Conservation (phyloP, 2,329 filamentous ascomycete species). For the Fusarium verticillioides region DNA sequence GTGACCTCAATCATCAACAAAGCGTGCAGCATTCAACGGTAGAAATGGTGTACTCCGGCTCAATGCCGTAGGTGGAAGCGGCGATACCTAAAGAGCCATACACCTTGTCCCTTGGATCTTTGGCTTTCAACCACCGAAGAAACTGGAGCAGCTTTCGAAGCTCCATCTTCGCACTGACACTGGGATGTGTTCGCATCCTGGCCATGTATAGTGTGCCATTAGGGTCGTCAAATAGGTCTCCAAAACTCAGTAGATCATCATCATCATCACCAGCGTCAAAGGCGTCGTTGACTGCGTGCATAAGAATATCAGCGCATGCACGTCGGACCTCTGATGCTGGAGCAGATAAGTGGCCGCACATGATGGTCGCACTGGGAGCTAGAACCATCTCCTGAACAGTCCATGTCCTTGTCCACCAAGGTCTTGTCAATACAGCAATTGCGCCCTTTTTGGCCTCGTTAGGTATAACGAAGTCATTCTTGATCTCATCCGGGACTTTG, state of each 20-base stretch:
- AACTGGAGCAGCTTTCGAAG: background rate
- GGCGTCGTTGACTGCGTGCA: background rate
- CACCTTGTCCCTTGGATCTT: background rate
- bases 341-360: background rate
- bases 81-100: background rate
- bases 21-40: background rate
- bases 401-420: background rate
- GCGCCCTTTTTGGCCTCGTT: background rate
- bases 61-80: background rate
- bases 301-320: background rate
- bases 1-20: too few species aligned
- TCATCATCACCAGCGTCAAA: background rate
- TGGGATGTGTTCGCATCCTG: background rate
- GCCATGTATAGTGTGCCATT: background rate
- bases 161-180: background rate
- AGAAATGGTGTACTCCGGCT: background rate
- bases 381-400: background rate
- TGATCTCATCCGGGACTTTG: rapidly evolving
- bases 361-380: rapidly evolving
- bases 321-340: background rate
- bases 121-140: background rate
- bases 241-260: background rate
- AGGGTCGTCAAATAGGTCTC: rapidly evolving
- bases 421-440: background rate
- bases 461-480: background rate